Percentiles rank a stretch among this genome's conserved stretches.
Conservation (phyloP, 2,329 filamentous ascomycete species). For the Colletotrichum costaricense region DNA sequence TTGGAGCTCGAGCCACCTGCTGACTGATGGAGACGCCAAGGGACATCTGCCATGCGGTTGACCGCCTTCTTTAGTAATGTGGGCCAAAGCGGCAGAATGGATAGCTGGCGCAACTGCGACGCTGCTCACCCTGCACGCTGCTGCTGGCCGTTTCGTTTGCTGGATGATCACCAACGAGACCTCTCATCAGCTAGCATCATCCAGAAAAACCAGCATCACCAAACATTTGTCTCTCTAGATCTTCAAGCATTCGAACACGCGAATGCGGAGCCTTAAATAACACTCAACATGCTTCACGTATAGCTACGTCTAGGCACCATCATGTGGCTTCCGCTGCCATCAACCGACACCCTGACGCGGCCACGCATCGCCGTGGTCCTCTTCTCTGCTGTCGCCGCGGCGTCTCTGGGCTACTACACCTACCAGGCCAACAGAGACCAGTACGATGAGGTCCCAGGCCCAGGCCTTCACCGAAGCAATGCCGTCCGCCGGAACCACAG, state of each 20-base stretch:
- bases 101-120: constrained; percentile 20
- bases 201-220: not conserved
- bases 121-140: not conserved
- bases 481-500: constrained; percentile 67
- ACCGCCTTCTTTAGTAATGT: constrained; percentile 9
- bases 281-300: constrained; percentile 28
- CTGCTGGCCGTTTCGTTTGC: not conserved
- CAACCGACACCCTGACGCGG: constrained; percentile 66
- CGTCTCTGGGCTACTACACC: constrained; percentile 68
- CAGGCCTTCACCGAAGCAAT: constrained; percentile 72
- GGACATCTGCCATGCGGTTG: fast-evolving
- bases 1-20: constrained; percentile 18
- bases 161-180: constrained; percentile 1
- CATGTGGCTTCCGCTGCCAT: constrained; percentile 61
- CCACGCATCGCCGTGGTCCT: constrained; percentile 66
- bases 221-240: not conserved
- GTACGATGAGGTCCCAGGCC: constrained; percentile 39
- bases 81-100: constrained; percentile 11
- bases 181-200: not conserved
- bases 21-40: not conserved
- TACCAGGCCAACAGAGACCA: constrained; percentile 52
- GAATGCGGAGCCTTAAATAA: not conserved
- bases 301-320: constrained; percentile 30
- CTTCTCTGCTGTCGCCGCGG: constrained; percentile 66
- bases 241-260: not conserved